A percentile compares a stretch with the other conserved stretches of the same genome.
Evolutionary conservation across 306 rosid species (phyloP).

Genomic region (Prunus mongolica): DNA sequence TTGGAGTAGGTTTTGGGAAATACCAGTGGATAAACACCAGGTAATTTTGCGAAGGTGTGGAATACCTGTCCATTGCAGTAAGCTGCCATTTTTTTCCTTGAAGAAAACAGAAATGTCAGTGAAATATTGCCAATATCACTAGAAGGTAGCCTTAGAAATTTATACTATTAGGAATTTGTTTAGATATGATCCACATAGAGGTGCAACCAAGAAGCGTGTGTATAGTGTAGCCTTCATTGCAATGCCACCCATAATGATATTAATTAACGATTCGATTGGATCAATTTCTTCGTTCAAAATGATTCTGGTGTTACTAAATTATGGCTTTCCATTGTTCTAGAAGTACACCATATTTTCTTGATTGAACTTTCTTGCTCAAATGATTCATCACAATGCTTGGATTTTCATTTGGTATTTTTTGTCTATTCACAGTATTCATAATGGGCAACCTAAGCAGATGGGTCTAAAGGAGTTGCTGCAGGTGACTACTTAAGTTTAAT

Average conservation of each 20-base stretch:
- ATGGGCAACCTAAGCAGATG: slow-evolving; percentile 82
- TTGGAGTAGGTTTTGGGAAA: not conserved
- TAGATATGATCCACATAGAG: not conserved
- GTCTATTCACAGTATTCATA: slow-evolving; percentile 54
- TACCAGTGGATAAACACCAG: not conserved
- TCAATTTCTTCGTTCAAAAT: not conserved
- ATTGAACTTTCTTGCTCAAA: not conserved
- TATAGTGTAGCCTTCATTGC: not conserved
- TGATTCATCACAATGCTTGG: too few species aligned
- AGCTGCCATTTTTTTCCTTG: not conserved
- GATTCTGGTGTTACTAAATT: not conserved
- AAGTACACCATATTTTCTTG: not conserved
- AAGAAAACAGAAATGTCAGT: not conserved
- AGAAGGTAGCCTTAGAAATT: not conserved
- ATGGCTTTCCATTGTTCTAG: not conserved
- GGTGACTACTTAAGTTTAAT: slow-evolving; percentile 35
- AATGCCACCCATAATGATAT: not conserved
- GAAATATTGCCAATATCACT: not conserved
- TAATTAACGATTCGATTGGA: not conserved
- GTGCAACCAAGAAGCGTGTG: not conserved
- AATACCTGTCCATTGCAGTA: not conserved
- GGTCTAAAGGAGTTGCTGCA: slow-evolving; percentile 84
- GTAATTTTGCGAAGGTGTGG: not conserved
- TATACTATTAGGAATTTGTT: not conserved
- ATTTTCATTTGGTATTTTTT: not conserved